These are phyloP conservation scores for Neobulgaria alba DNA, from an alignment of 2,329 filamentous ascomycete genomes.

Conservation along the genomic window DNA sequence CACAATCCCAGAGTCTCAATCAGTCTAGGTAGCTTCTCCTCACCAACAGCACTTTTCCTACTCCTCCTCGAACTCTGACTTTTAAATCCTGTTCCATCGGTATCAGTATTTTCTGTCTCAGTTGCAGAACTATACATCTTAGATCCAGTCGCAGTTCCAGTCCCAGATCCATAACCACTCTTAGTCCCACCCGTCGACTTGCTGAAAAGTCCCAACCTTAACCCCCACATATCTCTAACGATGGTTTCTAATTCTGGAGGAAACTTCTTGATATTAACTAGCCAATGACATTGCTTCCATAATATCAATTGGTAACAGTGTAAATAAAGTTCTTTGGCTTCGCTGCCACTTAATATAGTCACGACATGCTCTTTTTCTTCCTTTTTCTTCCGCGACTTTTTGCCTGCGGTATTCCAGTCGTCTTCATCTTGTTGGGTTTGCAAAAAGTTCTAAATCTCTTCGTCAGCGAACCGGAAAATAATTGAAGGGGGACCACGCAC, in stretches of 20 bases:
- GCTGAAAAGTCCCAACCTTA: slow-evolving; percentile 36
- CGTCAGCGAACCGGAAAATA: slow-evolving; percentile 6
- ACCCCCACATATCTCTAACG: slow-evolving; percentile 76
- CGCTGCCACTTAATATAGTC: slow-evolving; percentile 52
- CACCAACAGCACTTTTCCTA: slow-evolving; percentile 11
- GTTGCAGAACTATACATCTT: slow-evolving; percentile 29
- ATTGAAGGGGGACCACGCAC: slow-evolving; percentile 29
- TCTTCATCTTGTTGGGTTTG: slow-evolving; percentile 55
- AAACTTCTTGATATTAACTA: slow-evolving; percentile 58
- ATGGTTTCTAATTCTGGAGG: slow-evolving; percentile 68
- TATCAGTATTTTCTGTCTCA: slow-evolving; percentile 30
- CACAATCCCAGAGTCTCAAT: slow-evolving; percentile 70
- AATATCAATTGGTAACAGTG: slow-evolving; percentile 79
- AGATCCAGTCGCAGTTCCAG: slow-evolving; percentile 26
- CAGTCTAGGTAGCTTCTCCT: slow-evolving; percentile 48
- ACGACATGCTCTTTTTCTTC: slow-evolving; percentile 50
- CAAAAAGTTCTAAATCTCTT: slow-evolving; percentile 24
- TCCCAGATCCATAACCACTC: slow-evolving; percentile 26
- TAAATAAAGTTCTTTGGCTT: slow-evolving; percentile 70
- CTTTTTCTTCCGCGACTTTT: slow-evolving; percentile 45
- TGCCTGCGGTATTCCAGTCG: slow-evolving; percentile 54
- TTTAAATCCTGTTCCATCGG: slow-evolving; percentile 28
- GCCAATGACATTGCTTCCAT: slow-evolving; percentile 68
- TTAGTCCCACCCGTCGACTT: slow-evolving; percentile 30
- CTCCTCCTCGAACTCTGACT: slow-evolving; percentile 38